Percentiles rank a stretch among this genome's conserved stretches.
Conservation (phyloP, 768 basidiomycete species). For the Cantharellus cinnabarinus region DNA sequence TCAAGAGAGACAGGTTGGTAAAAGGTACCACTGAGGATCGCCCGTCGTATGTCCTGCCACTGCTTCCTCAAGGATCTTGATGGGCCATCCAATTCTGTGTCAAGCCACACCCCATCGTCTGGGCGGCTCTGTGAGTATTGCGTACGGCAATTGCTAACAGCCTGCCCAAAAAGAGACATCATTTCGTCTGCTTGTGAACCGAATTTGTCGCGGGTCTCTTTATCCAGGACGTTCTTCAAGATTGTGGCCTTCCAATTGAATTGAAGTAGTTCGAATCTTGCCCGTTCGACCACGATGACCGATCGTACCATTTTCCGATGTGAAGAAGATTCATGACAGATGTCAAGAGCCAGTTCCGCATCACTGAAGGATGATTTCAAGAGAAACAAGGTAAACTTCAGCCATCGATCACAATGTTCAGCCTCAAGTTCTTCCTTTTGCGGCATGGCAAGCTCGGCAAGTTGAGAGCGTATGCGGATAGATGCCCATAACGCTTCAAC, state of each 20-base stretch:
- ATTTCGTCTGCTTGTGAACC: not conserved
- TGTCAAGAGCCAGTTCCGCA: slow-evolving; percentile 23
- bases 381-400: slow-evolving; percentile 26
- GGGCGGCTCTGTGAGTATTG: not conserved
- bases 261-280: slow-evolving; percentile 29
- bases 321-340: slow-evolving; percentile 30
- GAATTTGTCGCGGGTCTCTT: slow-evolving; percentile 12
- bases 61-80: slow-evolving; percentile 24
- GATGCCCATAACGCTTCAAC: slow-evolving; percentile 41
- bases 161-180: not conserved
- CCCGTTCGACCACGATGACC: slow-evolving; percentile 24
- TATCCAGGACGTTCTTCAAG: slow-evolving; percentile 10
- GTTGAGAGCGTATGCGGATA: slow-evolving; percentile 30
- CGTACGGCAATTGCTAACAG: not conserved
- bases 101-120: slow-evolving; percentile 20
- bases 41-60: slow-evolving; percentile 25
- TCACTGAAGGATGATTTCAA: slow-evolving; percentile 28
- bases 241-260: slow-evolving; percentile 22
- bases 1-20: slow-evolving; percentile 33
- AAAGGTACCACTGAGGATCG: slow-evolving; percentile 24
- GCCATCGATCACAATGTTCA: slow-evolving; percentile 26
- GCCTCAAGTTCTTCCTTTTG: slow-evolving; percentile 6
- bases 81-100: slow-evolving; percentile 21
- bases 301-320: slow-evolving; percentile 33
- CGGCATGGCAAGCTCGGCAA: slow-evolving; percentile 26